Evolutionary conservation across 441 rosid genomes (phyloP).

Genomic region (Francoa sonchifolia): DNA sequence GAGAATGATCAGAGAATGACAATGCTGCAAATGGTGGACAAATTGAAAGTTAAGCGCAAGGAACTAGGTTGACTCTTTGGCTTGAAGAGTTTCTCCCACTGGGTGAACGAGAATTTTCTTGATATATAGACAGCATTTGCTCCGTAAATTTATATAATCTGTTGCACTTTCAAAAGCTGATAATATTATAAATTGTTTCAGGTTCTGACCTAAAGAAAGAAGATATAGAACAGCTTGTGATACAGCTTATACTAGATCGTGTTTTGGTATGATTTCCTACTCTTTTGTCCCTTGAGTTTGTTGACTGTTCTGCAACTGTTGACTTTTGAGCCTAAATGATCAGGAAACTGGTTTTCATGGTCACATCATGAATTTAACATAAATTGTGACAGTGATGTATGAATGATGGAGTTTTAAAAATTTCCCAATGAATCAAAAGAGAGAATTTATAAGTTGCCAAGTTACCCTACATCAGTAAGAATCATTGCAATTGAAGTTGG

Average conservation of each 20-base stretch:
- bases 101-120: neutral
- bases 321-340: neutral
- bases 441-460: too few relatives aligned
- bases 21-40: slow-evolving; percentile 82
- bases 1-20: slow-evolving; percentile 73
- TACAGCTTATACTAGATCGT: slow-evolving; percentile 57
- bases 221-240: slow-evolving; percentile 61
- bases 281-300: neutral
- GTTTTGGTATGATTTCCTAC: slow-evolving; percentile 49
- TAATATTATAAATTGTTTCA: slow-evolving; percentile 19
- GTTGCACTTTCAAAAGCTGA: too few relatives aligned
- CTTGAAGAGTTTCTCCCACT: slow-evolving; percentile 6
- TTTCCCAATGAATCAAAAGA: too few relatives aligned
- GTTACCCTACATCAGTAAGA: too few relatives aligned
- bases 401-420: too few relatives aligned
- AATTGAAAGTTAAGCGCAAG: slow-evolving; percentile 62
- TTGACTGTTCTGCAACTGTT: neutral
- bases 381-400: too few relatives aligned
- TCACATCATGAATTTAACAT: too few relatives aligned
- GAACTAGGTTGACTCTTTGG: slow-evolving; percentile 44
- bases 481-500: too few relatives aligned
- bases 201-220: slow-evolving; percentile 65
- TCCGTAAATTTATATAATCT: slow-evolving; percentile 1
- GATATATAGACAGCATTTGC: neutral
- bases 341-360: neutral